Conservation (phyloP, 2,329 filamentous ascomycete species). For the Penicillium palitans region DNA sequence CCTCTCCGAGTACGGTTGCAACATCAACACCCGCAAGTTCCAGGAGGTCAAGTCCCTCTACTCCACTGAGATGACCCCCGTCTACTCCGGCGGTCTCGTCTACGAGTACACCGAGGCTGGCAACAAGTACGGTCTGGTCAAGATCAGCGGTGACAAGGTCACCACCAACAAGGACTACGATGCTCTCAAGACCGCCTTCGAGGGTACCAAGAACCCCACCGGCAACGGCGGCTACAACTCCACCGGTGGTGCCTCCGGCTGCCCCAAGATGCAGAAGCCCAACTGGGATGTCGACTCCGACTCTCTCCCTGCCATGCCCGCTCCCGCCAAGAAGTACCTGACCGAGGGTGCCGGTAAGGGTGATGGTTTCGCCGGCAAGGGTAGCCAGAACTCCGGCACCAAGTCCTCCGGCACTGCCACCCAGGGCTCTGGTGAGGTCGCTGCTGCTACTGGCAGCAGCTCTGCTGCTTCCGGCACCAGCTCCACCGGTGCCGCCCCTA, state of each 20-base stretch:
- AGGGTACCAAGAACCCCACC: slow-evolving; percentile 51
- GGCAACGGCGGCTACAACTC: slow-evolving; percentile 63
- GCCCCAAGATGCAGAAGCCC: slow-evolving; percentile 53
- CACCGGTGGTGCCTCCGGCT: slow-evolving; percentile 53
- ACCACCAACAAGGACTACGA: slow-evolving; percentile 64
- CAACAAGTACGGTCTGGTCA: slow-evolving; percentile 78
- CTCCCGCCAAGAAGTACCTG: slow-evolving; percentile 57
- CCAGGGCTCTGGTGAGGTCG: slow-evolving; percentile 50
- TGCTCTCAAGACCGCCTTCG: slow-evolving; percentile 54
- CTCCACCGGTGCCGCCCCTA: slow-evolving; percentile 44
- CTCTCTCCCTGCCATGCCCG: slow-evolving; percentile 58
- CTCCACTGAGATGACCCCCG: slow-evolving; percentile 74
- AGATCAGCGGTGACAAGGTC: slow-evolving; percentile 58
- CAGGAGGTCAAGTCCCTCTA: slow-evolving; percentile 78
- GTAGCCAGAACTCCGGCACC: slow-evolving; percentile 58
- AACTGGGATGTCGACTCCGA: slow-evolving; percentile 59
- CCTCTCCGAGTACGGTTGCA: slow-evolving; percentile 93
- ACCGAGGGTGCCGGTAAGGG: slow-evolving; percentile 59
- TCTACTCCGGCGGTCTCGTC: slow-evolving; percentile 94
- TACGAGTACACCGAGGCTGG: slow-evolving; percentile 92
- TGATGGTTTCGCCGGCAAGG: slow-evolving; percentile 56
- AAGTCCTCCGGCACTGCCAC: slow-evolving; percentile 50
- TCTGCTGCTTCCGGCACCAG: slow-evolving; percentile 29
- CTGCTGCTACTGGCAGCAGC: slow-evolving; percentile 21
- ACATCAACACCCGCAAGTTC: slow-evolving; percentile 77